Conservation (phyloP, 495 filamentous ascomycete species). For the Aspergillus ellipticus region DNA sequence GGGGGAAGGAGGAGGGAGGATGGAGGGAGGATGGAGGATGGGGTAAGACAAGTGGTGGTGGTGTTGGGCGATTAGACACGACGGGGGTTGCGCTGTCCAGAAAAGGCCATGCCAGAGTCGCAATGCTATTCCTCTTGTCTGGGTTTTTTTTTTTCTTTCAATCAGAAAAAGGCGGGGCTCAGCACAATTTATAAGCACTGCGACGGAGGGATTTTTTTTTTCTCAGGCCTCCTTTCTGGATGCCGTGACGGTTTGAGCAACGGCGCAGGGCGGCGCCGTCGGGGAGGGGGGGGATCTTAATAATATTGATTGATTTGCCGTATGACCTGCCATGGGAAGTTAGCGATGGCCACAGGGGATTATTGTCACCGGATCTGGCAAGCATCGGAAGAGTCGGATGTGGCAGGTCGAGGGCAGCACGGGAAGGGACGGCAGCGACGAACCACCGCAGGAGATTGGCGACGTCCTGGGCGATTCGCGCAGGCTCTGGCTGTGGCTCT, state of each 20-base stretch:
- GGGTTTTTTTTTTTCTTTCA: neutral
- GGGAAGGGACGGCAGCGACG: slow-evolving; percentile 13
- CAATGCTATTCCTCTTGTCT: neutral
- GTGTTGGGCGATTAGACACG: neutral
- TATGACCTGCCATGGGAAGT: slow-evolving; percentile 22
- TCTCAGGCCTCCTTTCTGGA: slow-evolving; percentile 4
- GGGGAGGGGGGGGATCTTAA: slow-evolving; percentile 12
- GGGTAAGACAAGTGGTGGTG: neutral
- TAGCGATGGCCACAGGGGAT: slow-evolving; percentile 21
- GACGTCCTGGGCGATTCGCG: neutral
- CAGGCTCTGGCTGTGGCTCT: neutral
- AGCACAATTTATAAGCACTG: slow-evolving; percentile 20
- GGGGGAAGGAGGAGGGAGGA: slow-evolving; percentile 9
- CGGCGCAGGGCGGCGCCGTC: slow-evolving; percentile 7
- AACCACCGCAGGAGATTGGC: neutral
- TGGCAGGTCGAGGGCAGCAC: slow-evolving; percentile 6
- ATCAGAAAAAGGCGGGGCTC: slow-evolving; percentile 7
- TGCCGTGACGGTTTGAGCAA: neutral
- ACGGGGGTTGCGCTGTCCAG: neutral
- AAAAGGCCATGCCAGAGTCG: slow-evolving; percentile 5
- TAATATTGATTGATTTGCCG: slow-evolving; percentile 18
- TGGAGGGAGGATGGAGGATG: neutral
- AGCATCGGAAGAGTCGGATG: slow-evolving; percentile 23
- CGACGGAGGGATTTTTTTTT: slow-evolving; percentile 8
- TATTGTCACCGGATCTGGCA: slow-evolving; percentile 22